phyloP scores from a whole-genome alignment of 352 stramenopile species.

The Globisporangium uncinulatum region DNA sequence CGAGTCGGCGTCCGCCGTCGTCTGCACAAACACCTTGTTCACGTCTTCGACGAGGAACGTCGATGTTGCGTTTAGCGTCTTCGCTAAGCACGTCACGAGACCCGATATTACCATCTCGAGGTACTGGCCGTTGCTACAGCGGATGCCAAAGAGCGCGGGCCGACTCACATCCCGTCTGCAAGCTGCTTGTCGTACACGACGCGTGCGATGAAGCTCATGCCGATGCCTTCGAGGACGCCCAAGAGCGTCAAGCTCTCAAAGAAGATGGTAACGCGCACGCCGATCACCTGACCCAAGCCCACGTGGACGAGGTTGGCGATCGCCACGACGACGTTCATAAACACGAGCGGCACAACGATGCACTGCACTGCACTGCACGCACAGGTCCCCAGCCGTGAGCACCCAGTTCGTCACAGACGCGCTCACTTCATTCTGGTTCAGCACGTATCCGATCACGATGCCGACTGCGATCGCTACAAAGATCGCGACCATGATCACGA shows the following conservation, averaged over 20 bases:
- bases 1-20: conserved; percentile 31
- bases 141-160: conserved; percentile 68
- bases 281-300: conserved; percentile 35
- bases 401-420: conserved; percentile 48
- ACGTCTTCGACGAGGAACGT: conserved; percentile 58
- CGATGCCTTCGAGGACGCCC: conserved; percentile 46
- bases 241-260: conserved; percentile 42
- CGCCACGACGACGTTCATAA: conserved; percentile 69
- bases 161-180: conserved; percentile 18
- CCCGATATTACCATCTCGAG: conserved; percentile 41
- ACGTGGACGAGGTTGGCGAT: conserved; percentile 61
- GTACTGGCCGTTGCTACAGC: conserved; percentile 70
- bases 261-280: conserved; percentile 33
- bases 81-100: conserved; percentile 52
- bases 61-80: conserved; percentile 25
- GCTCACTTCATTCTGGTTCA: conserved; percentile 51
- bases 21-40: conserved; percentile 43
- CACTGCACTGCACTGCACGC: conserved; percentile 71
- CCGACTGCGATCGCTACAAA: conserved; percentile 24
- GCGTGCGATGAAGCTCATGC: conserved; percentile 47
- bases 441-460: conserved; percentile 28
- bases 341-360: conserved; percentile 73
- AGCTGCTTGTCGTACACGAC: conserved; percentile 29
- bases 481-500: conserved; percentile 46
- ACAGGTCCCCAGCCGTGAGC: conserved; percentile 64